Conservation (phyloP, 305 asterid species). For the Rubia tinctorum region DNA sequence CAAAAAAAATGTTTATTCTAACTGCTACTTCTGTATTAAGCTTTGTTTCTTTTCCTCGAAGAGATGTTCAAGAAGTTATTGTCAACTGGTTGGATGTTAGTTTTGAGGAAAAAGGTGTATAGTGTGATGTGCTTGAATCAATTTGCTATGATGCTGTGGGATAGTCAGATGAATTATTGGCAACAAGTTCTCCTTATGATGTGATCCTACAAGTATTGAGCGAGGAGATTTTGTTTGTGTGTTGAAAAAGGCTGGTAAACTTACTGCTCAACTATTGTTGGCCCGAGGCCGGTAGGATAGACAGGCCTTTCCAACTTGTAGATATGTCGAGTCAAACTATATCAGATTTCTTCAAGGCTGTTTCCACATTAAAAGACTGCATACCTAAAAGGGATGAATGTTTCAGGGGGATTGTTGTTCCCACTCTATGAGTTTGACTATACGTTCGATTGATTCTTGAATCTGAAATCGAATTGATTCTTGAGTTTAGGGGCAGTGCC, state of each 20-base stretch:
- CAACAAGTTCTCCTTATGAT: background rate
- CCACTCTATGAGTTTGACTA: background rate
- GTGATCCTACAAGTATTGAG: background rate
- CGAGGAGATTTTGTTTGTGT: background rate
- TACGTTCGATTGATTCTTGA: background rate
- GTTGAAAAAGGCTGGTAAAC: background rate
- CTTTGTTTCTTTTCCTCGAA: background rate
- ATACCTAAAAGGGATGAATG: background rate
- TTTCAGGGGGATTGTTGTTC: background rate
- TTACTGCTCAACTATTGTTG: background rate
- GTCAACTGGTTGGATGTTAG: background rate
- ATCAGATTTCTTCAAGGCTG: background rate
- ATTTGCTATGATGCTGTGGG: background rate
- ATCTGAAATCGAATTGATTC: background rate
- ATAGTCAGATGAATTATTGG: background rate
- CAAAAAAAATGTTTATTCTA: background rate
- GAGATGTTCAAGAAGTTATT: background rate
- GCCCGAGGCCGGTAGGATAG: background rate
- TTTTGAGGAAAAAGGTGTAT: conserved; percentile 1
- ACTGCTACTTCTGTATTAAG: background rate
- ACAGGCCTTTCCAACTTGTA: background rate
- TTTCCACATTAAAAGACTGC: background rate
- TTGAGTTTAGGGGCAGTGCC: background rate
- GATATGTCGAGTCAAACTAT: background rate
- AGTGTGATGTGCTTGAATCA: background rate